Conservation (phyloP, 371 early-diverging fungal species). For the Zopfochytrium polystomum region DNA sequence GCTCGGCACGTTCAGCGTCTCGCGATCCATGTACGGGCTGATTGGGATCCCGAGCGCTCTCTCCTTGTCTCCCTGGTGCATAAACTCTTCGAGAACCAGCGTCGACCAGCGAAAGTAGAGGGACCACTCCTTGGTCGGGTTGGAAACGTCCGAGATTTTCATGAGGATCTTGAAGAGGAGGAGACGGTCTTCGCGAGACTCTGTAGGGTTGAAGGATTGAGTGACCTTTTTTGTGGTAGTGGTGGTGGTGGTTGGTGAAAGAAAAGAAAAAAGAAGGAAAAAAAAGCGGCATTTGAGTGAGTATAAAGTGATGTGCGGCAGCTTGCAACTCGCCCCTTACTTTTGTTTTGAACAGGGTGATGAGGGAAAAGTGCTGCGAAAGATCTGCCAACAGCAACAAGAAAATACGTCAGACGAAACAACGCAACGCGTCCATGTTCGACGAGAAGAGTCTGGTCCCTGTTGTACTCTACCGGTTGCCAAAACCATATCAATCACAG, state of each 20-base stretch:
- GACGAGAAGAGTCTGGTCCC: too few relatives aligned
- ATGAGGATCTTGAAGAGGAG: constrained; percentile 50
- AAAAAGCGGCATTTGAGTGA: not conserved
- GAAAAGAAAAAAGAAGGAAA: constrained; percentile 4
- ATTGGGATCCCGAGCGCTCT: constrained; percentile 42
- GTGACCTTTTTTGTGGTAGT: constrained; percentile 9
- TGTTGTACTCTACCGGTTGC: constrained; percentile 56
- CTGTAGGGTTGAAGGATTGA: constrained; percentile 40
- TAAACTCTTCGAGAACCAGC: constrained; percentile 48
- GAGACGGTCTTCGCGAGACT: constrained; percentile 44
- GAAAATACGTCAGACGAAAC: constrained; percentile 1
- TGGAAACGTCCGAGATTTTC: constrained; percentile 54
- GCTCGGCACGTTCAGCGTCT: constrained; percentile 38
- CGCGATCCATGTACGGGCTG: constrained; percentile 48
- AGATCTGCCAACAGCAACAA: constrained; percentile 33
- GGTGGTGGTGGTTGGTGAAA: too few relatives aligned
- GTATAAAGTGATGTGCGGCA: constrained; percentile 1
- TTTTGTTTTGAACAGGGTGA: constrained; percentile 49
- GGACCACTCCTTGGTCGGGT: constrained; percentile 48
- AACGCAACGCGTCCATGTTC: not conserved
- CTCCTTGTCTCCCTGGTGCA: constrained; percentile 52
- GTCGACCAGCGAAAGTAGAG: constrained; percentile 46
- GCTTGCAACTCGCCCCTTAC: constrained; percentile 13
- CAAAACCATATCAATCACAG: constrained; percentile 53
- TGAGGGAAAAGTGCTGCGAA: constrained; percentile 47